These are phyloP conservation scores for Pharus latifolius DNA, from an alignment of 176 grass and related monocot species.

Conservation along the genomic window DNA sequence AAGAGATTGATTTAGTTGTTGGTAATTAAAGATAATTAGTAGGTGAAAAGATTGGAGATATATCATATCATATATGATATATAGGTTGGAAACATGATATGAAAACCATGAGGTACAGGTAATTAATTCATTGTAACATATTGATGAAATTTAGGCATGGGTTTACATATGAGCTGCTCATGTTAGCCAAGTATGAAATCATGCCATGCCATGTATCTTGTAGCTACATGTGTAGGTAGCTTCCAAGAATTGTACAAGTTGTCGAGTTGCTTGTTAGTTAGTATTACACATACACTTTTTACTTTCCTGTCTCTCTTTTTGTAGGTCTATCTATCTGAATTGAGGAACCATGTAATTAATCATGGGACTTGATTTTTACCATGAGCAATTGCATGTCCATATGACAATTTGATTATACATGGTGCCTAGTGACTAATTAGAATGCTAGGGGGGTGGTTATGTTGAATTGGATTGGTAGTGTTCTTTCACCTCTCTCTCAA, in stretches of 20 bases:
- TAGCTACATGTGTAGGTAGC: conserved; percentile 14
- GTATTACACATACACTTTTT: background rate
- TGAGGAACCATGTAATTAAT: conserved; percentile 11
- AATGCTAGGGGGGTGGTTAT: conserved; percentile 23
- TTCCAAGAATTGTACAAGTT: background rate
- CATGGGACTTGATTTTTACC: background rate
- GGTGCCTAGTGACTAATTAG: conserved; percentile 14
- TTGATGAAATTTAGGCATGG: conserved; percentile 12
- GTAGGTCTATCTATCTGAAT: conserved; percentile 18
- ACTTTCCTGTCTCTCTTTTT: background rate
- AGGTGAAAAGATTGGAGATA: conserved; percentile 18
- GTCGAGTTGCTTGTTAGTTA: background rate
- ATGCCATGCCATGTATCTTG: conserved; percentile 18
- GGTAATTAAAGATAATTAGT: conserved; percentile 30
- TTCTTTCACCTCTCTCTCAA: conserved; percentile 21
- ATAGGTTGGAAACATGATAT: conserved; percentile 18
- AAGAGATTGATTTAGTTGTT: conserved; percentile 13
- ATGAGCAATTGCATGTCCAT: conserved; percentile 2
- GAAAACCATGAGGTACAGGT: background rate
- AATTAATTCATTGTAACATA: conserved; percentile 56
- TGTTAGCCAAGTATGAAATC: conserved; percentile 11
- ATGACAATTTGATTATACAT: background rate
- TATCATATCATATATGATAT: too few relatives aligned
- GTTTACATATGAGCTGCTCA: conserved; percentile 17
- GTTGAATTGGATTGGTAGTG: conserved; percentile 31